Evolutionary conservation across 768 basidiomycete species (phyloP).

Genomic region (Kwoniella newhampshirensis): DNA sequence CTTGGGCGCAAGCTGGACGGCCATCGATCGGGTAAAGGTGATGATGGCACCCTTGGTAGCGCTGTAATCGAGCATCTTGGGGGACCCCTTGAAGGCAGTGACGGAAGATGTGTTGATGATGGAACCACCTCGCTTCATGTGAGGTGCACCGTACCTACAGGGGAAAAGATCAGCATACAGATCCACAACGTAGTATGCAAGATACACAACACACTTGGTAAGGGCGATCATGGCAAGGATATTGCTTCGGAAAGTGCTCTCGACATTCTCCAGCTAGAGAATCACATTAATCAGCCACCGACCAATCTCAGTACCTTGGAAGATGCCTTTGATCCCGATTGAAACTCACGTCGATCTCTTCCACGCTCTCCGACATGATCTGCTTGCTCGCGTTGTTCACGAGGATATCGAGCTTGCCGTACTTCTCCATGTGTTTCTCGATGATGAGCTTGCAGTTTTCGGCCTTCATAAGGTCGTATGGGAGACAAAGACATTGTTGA

Average conservation of each 20-base stretch:
- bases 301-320: too few species aligned
- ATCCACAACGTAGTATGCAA: too few species aligned
- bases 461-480: constrained; percentile 57
- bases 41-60: constrained; percentile 65
- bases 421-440: constrained; percentile 57
- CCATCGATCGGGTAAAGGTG: constrained; percentile 62
- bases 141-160: constrained; percentile 59
- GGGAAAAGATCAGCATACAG: not conserved
- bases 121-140: constrained; percentile 61
- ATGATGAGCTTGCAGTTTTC: constrained; percentile 57
- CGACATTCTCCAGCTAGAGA: constrained; percentile 57
- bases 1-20: constrained; percentile 60
- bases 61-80: constrained; percentile 58
- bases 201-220: constrained; percentile 54
- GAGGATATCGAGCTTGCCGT: constrained; percentile 58
- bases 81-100: constrained; percentile 50
- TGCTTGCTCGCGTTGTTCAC: constrained; percentile 59
- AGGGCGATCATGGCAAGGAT: constrained; percentile 64
- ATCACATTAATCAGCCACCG: not conserved
- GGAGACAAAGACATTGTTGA: constrained; percentile 50
- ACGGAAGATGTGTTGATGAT: constrained; percentile 68
- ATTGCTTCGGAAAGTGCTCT: constrained; percentile 62
- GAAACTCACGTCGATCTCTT: constrained; percentile 56
- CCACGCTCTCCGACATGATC: constrained; percentile 58
- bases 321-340: too few species aligned